Base-by-base conservation (phyloP, 208 protist genomes). In the Wallacemonas sp. region DNA sequence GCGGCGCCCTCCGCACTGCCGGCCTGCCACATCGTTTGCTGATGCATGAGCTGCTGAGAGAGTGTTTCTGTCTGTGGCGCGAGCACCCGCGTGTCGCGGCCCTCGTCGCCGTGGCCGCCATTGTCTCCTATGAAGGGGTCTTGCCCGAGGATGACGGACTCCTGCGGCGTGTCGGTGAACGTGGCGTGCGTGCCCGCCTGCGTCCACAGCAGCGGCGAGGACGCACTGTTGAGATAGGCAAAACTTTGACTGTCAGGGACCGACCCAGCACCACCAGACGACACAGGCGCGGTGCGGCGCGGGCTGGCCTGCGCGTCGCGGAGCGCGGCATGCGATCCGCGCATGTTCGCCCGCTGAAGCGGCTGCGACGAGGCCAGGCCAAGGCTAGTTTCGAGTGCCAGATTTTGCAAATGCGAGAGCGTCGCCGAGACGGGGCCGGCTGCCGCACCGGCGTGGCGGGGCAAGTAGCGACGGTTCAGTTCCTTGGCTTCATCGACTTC, bases 401-500 rank as follows among this genome's bases (percentile, higher is more conserved):
- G 22, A 32, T 57, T 57, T 13, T 32, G 13, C 30, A 57, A 26
- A 19, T 57, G 50, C 30, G 50, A 57, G 30, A 57, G 50, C 15
- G 50, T 57, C n/a, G 73, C 64, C 5, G 68, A 65, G 34, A 67
- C 66, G 32, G 70, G 73, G 9, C 78, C 72, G 6, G 79, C 72
- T 0, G 78, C 76, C 5, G 78, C 74, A 21, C 70, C 75, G 30
- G 74, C 70, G 38, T 59, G 54, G 21, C 64, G 64, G 17, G 38
- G 39, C 33, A 70, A 39, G 62, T 75, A 79, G 1, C 64, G 61
- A 21, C 68, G 58, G 41, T 81, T 80, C 54, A 74, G 78, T 38
- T 59, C 65, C 34, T 73, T 75, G 45, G 73, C 73, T 27, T 58
- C 69, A 53, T 74, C 73, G 15, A 84, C 68, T 52, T 88, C 85